Conservation (phyloP, 2,329 filamentous ascomycete genomes). For the Lachnellula suecica region DNA sequence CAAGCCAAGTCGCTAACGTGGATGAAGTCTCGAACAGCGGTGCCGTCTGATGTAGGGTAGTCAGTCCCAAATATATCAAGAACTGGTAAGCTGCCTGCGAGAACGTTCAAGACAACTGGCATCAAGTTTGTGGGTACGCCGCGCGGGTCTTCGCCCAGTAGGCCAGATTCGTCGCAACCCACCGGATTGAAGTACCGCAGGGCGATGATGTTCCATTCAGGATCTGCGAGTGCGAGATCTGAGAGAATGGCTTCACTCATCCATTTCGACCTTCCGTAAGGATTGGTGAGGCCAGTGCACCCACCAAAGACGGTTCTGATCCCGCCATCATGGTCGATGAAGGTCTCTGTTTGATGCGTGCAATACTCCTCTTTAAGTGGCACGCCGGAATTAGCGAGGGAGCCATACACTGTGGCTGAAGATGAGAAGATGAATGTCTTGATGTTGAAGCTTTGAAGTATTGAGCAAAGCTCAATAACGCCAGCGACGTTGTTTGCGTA, state of each 20-base stretch:
- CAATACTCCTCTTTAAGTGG: conserved; percentile 55
- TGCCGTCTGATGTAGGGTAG: conserved; percentile 63
- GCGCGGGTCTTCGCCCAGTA: conserved; percentile 61
- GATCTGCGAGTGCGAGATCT: conserved; percentile 58
- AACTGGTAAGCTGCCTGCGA: conserved; percentile 50
- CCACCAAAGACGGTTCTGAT: conserved; percentile 43
- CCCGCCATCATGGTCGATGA: conserved; percentile 40
- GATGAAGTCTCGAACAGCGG: conserved; percentile 64
- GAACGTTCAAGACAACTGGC: conserved; percentile 59
- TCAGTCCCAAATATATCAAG: conserved; percentile 62
- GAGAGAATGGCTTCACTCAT: conserved; percentile 65
- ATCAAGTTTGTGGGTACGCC: conserved; percentile 62
- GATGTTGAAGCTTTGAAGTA: conserved; percentile 56
- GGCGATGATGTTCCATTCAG: conserved; percentile 60
- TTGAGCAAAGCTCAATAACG: conserved; percentile 55
- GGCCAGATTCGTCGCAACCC: conserved; percentile 60
- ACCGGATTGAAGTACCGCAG: conserved; percentile 67
- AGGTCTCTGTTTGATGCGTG: conserved; percentile 47
- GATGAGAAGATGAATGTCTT: conserved; percentile 67
- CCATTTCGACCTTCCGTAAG: conserved; percentile 65
- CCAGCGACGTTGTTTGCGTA: conserved; percentile 67
- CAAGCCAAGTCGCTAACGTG: conserved; percentile 63
- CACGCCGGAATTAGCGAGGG: conserved; percentile 46
- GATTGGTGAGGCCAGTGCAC: conserved; percentile 58
- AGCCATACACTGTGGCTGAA: conserved; percentile 64